phyloP scores from a whole-genome alignment of 2,329 filamentous ascomycete species.

The Colletotrichum eleusines region DNA sequence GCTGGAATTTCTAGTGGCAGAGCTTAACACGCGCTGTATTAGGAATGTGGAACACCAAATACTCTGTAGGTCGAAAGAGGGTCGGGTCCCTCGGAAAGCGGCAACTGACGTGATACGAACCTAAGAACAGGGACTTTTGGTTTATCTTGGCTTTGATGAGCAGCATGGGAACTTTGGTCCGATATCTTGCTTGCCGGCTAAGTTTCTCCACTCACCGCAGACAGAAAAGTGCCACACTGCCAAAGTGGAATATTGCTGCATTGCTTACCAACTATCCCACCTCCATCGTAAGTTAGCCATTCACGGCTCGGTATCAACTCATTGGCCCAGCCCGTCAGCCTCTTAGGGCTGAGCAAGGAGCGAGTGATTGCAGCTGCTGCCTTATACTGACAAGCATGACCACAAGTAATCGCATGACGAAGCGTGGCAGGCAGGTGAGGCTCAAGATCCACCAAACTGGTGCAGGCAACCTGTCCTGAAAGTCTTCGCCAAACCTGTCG shows the following conservation, averaged over 20 bases:
- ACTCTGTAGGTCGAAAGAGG: constrained; percentile 25
- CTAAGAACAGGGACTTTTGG: neutral
- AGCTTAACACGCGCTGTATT: neutral
- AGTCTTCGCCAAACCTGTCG: neutral
- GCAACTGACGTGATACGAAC: constrained; percentile 30
- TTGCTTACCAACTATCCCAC: constrained; percentile 10
- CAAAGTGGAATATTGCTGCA: neutral
- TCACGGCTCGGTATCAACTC: constrained; percentile 5
- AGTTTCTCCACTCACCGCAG: constrained; percentile 25
- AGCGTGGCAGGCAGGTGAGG: constrained; percentile 19
- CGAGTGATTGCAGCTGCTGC: constrained; percentile 37
- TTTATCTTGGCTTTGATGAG: neutral
- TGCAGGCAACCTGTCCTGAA: neutral
- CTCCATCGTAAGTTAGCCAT: constrained; percentile 11
- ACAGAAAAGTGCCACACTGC: constrained; percentile 1
- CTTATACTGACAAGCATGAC: constrained; percentile 19
- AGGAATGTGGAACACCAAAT: constrained; percentile 9
- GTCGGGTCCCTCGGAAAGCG: constrained; percentile 1
- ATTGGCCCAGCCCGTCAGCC: constrained; percentile 20
- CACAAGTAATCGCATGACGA: constrained; percentile 16
- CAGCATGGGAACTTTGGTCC: too few species aligned
- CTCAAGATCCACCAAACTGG: constrained; percentile 12
- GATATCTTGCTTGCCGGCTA: constrained; percentile 7
- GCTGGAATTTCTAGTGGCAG: neutral
- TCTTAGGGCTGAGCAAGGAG: constrained; percentile 26